Evolutionary conservation across 306 rosid species (phyloP).

Genomic region (Glycine tomentella): DNA sequence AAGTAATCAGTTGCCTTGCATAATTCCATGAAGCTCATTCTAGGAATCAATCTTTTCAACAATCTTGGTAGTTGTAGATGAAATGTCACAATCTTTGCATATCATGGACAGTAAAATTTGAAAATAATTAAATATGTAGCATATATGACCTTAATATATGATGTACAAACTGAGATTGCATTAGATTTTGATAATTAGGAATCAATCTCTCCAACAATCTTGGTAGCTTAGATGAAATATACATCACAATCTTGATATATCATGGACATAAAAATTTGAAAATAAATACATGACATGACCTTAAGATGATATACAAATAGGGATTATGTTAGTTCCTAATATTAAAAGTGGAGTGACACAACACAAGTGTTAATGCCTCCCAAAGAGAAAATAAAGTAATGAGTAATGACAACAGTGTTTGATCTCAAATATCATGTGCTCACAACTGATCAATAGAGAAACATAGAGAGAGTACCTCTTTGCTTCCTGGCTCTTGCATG

Average conservation of each 20-base stretch:
- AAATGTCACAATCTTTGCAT: not conserved
- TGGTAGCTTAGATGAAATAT: too few relatives aligned
- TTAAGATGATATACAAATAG: too few relatives aligned
- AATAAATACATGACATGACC: too few relatives aligned
- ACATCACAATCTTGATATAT: too few relatives aligned
- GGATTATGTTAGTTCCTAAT: not conserved
- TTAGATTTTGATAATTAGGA: too few relatives aligned
- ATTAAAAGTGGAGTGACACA: not conserved
- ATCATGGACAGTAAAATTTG: not conserved
- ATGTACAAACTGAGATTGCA: not conserved
- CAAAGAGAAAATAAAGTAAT: not conserved
- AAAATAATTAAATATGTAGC: not conserved
- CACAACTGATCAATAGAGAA: too few relatives aligned
- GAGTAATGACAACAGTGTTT: not conserved
- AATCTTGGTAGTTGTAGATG: slow-evolving; percentile 35
- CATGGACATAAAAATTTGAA: too few relatives aligned
- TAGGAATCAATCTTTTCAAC: slow-evolving; percentile 42
- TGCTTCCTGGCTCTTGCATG: slow-evolving; percentile 16
- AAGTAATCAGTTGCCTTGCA: slow-evolving; percentile 50
- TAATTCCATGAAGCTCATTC: slow-evolving; percentile 44
- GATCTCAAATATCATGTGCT: too few relatives aligned
- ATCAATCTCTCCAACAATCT: too few relatives aligned
- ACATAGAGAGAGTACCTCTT: slow-evolving; percentile 44
- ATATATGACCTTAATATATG: not conserved
- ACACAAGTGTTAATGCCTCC: not conserved